Evolutionary conservation across 2,329 filamentous ascomycete species (phyloP), one percentile per base, ranked within the genome.

Genomic region (Stemphylium beticola): DNA sequence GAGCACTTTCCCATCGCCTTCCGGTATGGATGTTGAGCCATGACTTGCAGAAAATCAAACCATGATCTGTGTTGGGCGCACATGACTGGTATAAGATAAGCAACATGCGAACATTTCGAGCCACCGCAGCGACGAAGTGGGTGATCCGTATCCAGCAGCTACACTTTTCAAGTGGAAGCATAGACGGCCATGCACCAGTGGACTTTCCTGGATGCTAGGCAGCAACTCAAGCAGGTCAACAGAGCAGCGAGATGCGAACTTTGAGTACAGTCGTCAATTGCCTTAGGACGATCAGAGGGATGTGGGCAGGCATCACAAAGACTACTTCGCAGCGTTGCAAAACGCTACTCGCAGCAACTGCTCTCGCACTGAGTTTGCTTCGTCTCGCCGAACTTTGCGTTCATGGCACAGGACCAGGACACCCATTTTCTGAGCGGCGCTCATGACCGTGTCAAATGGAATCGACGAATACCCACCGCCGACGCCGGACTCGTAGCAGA

Each of bases 71-170:
- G 68, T 66, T 63, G 61, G 67, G 71, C 68, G 68, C 60, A 61
- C 68, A 69, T 61, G 62, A 64, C 58, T 59, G 61, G 70, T 61
- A 65, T 49, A 61, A 55, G 62, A 63, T 66, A 66, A 64, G 70
- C 69, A 68, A 55, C 66, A 70, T 70, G 68, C 62, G 64, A 64
- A 68, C 68, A 62, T 58, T 64, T 55, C 57, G 55, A 61, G 60
- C 54, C 54, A 62, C 62, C 61, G 61, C 60, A 34, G 47, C 49
- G 62, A 71, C 58, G 67, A 65, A 66, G 67, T 57, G 58, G 59
- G 60, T 62, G 41, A 55, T 62, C 55, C 57, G 52, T 55, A 49
- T 64, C 58, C 57, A 55, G 6, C 15, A 49, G 53, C 46, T 55
- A 36, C 55, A 54, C 51, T 53, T 47, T 38, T 20, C 31, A 43